Evolutionary conservation across 2,329 filamentous ascomycete genomes (phyloP).

Genomic region (Pseudogymnoascus sp.): DNA sequence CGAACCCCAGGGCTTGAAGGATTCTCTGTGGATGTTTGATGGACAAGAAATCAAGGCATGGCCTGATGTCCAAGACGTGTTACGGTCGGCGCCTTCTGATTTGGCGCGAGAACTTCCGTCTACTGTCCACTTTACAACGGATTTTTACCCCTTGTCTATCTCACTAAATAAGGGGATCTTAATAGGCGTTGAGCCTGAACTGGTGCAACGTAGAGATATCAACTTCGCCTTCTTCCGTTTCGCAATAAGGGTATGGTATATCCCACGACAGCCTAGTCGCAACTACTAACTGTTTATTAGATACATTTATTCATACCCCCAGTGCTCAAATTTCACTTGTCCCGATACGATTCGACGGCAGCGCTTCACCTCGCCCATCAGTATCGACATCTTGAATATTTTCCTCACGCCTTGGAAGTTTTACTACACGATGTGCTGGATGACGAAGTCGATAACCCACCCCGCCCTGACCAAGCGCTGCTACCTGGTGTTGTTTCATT

Average conservation of each 20-base stretch:
- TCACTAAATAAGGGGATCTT: constrained; percentile 84
- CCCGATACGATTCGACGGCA: constrained; percentile 65
- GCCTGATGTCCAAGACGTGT: constrained; percentile 78
- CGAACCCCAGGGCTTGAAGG: constrained; percentile 43
- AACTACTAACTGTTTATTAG: constrained; percentile 34
- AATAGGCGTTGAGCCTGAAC: constrained; percentile 81
- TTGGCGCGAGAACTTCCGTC: constrained; percentile 60
- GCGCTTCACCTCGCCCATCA: constrained; percentile 76
- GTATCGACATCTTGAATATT: constrained; percentile 83
- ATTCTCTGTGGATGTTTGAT: constrained; percentile 93
- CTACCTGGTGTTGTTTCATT: constrained; percentile 56
- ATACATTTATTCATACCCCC: constrained; percentile 91
- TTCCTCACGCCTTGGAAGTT: constrained; percentile 85
- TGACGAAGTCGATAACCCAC: constrained; percentile 75
- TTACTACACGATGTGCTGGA: constrained; percentile 89
- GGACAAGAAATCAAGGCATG: constrained; percentile 78
- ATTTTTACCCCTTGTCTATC: constrained; percentile 90
- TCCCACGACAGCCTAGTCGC: not conserved
- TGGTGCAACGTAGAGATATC: constrained; percentile 87
- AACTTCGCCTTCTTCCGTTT: constrained; percentile 87
- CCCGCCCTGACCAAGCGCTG: constrained; percentile 53
- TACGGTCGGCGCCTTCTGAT: constrained; percentile 61
- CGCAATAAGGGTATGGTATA: constrained; percentile 63
- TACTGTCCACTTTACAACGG: constrained; percentile 71
- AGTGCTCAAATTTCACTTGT: constrained; percentile 70